A percentile compares a stretch with the other conserved stretches of the same genome.
phyloP scores from a whole-genome alignment of 2,329 filamentous ascomycete genomes.

The Colletotrichum lini region DNA sequence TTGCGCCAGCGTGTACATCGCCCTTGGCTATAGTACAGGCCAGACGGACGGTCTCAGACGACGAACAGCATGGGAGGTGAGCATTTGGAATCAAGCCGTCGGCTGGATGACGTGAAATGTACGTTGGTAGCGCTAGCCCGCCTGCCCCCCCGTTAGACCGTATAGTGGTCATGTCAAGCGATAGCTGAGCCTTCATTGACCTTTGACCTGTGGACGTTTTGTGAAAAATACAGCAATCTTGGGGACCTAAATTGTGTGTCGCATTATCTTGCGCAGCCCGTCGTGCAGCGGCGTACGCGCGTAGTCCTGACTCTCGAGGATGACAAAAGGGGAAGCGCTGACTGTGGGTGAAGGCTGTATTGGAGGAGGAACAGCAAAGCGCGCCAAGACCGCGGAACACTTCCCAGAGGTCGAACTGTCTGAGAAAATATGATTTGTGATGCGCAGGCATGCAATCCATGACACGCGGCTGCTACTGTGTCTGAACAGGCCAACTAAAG shows the following conservation, averaged over 20 bases:
- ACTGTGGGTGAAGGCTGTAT: slow-evolving; percentile 10
- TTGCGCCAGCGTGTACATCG: neutral
- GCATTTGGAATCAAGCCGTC: slow-evolving; percentile 11
- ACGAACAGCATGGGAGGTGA: neutral
- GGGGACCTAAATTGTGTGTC: slow-evolving; percentile 10
- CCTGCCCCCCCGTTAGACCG: neutral
- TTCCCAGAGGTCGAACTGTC: slow-evolving; percentile 21
- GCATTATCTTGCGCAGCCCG: neutral
- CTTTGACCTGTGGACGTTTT: slow-evolving; percentile 2
- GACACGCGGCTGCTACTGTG: slow-evolving; percentile 16
- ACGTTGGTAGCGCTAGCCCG: neutral
- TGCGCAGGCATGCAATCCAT: slow-evolving; percentile 15
- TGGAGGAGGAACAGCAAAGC: slow-evolving; percentile 19
- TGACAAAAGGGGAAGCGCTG: neutral
- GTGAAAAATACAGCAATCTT: slow-evolving; percentile 9
- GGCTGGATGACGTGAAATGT: neutral
- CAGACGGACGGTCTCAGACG: neutral
- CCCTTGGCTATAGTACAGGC: slow-evolving; percentile 7
- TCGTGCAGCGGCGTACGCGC: slow-evolving; percentile 16
- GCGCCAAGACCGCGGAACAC: slow-evolving; percentile 39
- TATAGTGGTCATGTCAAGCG: neutral
- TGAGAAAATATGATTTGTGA: slow-evolving; percentile 26
- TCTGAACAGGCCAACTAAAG: slow-evolving; percentile 8
- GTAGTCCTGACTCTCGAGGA: slow-evolving; percentile 9
- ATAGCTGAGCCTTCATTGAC: neutral